These are phyloP conservation scores for Moesziomyces parantarcticus DNA, from an alignment of 1,284 basidiomycete genomes.

Conservation along the genomic window DNA sequence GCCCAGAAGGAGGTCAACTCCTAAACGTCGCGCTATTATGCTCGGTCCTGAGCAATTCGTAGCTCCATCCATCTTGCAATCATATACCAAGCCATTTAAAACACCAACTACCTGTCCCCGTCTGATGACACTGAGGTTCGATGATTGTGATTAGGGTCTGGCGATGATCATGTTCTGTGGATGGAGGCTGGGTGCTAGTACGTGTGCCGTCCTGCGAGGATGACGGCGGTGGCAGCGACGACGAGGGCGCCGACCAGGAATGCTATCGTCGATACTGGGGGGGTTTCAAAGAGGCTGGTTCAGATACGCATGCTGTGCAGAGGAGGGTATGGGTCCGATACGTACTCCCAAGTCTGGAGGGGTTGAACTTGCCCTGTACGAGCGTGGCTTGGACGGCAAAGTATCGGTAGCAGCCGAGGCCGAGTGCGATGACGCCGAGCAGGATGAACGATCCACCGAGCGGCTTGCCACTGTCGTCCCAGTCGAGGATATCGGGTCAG, in stretches of 20 bases:
- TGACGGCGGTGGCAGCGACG: constrained; percentile 44
- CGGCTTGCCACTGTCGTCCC: constrained; percentile 44
- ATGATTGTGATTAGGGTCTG: no score
- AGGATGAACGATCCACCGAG: constrained; percentile 57
- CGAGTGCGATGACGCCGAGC: constrained; percentile 52
- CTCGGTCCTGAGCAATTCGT: constrained; percentile 1
- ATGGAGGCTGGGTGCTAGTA: not conserved
- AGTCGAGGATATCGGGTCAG: not conserved
- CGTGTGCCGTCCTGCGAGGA: constrained; percentile 23
- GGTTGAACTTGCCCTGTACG: constrained; percentile 51
- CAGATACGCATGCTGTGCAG: not conserved
- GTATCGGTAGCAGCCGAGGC: constrained; percentile 53
- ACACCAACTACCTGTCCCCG: constrained; percentile 1
- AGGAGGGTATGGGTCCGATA: constrained; percentile 2
- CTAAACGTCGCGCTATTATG: constrained; percentile 13
- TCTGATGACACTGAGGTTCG: no score
- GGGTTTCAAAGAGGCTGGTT: not conserved
- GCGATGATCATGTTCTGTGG: no score
- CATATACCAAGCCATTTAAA: constrained; percentile 24
- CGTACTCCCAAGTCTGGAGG: constrained; percentile 56
- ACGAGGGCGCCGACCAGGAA: constrained; percentile 44
- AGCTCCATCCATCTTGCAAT: not conserved
- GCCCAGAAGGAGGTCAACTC: constrained; percentile 56
- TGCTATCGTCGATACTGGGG: constrained; percentile 32
- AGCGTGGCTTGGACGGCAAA: constrained; percentile 54